phyloP scores from a whole-genome alignment of 352 stramenopile species.

The Pythium insidiosum region DNA sequence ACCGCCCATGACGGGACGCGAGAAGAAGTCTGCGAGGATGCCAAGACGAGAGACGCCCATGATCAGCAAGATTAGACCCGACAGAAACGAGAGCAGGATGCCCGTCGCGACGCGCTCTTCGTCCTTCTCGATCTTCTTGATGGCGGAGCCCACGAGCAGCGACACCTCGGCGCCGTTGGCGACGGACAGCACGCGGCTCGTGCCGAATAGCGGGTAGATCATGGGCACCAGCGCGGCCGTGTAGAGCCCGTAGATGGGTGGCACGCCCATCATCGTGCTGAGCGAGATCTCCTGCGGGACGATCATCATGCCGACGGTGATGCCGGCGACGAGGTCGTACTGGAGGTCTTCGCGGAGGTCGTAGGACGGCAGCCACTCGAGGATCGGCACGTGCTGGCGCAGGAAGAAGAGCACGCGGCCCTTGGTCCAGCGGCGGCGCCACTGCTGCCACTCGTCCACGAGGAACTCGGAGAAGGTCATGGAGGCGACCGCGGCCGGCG shows the following conservation, averaged over 20 bases:
- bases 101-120: conserved; percentile 61
- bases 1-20: conserved; percentile 83
- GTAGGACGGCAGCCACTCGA: conserved; percentile 58
- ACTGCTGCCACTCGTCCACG: too few species aligned
- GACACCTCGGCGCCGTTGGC: conserved; percentile 17
- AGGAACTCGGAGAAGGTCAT: too few species aligned
- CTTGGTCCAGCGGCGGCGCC: too few species aligned
- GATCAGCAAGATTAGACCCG: conserved; percentile 58
- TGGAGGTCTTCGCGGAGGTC: conserved; percentile 37
- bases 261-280: conserved; percentile 81
- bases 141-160: conserved; percentile 52
- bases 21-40: conserved; percentile 86
- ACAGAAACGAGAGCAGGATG: conserved; percentile 62
- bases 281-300: conserved; percentile 88
- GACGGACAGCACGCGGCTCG: conserved; percentile 6
- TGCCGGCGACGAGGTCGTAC: conserved; percentile 44
- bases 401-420: conserved; percentile 27
- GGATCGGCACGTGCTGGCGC: conserved; percentile 41
- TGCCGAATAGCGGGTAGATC: too few species aligned
- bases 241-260: conserved; percentile 85
- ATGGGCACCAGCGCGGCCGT: neutral
- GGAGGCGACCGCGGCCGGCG: too few species aligned
- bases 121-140: too few species aligned
- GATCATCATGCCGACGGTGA: conserved; percentile 82
- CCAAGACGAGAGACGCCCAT: conserved; percentile 79